Evolutionary conservation across 495 filamentous ascomycete genomes (phyloP).

Genomic region (Aspergillus saccharolyticus): DNA sequence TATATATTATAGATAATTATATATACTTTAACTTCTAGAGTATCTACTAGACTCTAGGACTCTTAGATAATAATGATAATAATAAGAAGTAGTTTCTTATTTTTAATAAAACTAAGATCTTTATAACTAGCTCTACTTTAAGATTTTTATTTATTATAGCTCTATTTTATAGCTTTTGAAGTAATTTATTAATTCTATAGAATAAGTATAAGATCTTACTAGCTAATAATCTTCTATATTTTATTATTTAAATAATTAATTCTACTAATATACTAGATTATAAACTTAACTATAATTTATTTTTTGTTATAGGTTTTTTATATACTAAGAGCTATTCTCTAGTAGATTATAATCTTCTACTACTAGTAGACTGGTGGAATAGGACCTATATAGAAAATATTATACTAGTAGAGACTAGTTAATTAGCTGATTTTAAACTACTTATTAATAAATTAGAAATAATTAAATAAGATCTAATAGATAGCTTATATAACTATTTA

Average conservation of each 20-base stretch:
- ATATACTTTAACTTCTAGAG: no score
- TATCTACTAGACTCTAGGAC: no score
- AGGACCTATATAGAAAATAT: neutral
- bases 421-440: neutral
- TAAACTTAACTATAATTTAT: neutral
- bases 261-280: neutral
- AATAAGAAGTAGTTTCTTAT: no score
- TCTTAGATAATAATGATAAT: no score
- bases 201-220: neutral
- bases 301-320: neutral
- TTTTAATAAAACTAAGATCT: no score
- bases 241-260: neutral
- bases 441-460: neutral
- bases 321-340: neutral
- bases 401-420: no score
- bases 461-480: neutral
- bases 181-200: no score
- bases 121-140: no score
- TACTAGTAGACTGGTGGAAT: neutral
- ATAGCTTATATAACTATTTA: neutral
- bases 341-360: neutral
- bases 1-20: no score
- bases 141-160: no score
- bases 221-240: neutral
- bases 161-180: no score